Percentiles rank a stretch among this genome's conserved stretches.
Evolutionary conservation across 2,329 filamentous ascomycete genomes (phyloP).

Genomic region (Aspergillus sp.): DNA sequence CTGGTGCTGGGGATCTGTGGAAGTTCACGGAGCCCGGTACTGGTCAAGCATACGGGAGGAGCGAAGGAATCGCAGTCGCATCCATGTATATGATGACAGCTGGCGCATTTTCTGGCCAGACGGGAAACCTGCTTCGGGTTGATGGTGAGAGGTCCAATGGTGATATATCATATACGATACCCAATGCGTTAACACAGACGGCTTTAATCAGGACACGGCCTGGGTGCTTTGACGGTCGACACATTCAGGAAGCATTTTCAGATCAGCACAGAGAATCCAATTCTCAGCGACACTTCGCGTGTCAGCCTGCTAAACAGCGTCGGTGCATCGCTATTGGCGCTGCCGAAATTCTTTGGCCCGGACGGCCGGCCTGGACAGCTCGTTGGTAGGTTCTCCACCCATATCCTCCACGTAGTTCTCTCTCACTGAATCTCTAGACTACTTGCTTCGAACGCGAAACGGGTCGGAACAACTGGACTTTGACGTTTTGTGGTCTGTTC

Average conservation of each 20-base stretch:
- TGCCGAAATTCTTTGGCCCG: too few relatives aligned
- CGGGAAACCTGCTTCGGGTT: too few relatives aligned
- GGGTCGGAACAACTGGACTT: slow-evolving; percentile 36
- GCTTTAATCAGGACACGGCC: background rate
- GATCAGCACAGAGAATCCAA: slow-evolving; percentile 44
- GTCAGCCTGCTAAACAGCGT: slow-evolving; percentile 43
- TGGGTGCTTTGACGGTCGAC: slow-evolving; percentile 31
- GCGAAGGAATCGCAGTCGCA: slow-evolving; percentile 55
- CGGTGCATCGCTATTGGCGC: slow-evolving; percentile 41
- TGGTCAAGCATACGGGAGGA: slow-evolving; percentile 37
- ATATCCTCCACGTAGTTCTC: too few relatives aligned
- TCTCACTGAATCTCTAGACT: slow-evolving; percentile 32
- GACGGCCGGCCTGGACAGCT: too few relatives aligned
- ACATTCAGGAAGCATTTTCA: slow-evolving; percentile 45
- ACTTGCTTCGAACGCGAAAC: slow-evolving; percentile 30
- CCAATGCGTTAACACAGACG: background rate
- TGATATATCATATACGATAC: too few relatives aligned
- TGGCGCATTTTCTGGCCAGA: slow-evolving; percentile 11
- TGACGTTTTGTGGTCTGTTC: slow-evolving; percentile 42
- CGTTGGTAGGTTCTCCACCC: too few relatives aligned
- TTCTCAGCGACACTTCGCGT: slow-evolving; percentile 48
- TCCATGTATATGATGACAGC: slow-evolving; percentile 50
- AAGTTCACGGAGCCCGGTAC: slow-evolving; percentile 43
- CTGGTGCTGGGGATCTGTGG: slow-evolving; percentile 54
- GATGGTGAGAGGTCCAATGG: too few relatives aligned